Evolutionary conservation across 2,329 filamentous ascomycete genomes (phyloP), one percentile per base, ranked within the genome.

Genomic region (Septoria petroselini): DNA sequence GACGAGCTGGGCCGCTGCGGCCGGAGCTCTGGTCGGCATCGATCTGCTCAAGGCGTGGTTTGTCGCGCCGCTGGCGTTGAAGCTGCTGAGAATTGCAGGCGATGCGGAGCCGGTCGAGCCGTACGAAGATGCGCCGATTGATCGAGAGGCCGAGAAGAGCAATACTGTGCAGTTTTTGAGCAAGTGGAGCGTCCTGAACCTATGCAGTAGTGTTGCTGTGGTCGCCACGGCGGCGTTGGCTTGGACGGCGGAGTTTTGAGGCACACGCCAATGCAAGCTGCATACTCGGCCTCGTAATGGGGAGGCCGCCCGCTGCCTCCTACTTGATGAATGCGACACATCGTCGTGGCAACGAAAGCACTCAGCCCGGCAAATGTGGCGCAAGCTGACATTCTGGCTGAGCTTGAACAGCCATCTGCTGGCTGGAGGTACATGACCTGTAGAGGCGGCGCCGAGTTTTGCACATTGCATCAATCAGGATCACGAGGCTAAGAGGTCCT

Each of bases 41-140:
- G 62, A 64, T 35, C 59, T 62, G 2, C 51, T 62, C 29, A 63
- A 56, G 17, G 53, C 57, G 3, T 48, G 15, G 2, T 33, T 57
- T 27, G 63, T 65, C 60, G 57, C 54, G 19, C 59, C 60, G 25
- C 18, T 63, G 21, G 60, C 58, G 14, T 55, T 58, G 27, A 65
- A 65, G 51, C 27, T 65, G 4, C 51, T 55, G 41, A 27, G 60
- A 19, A 43, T 65, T 11, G 61, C 52, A 5, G 62, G 62, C 3
- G 56, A 59, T 38, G 62, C 62, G 47, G 60, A 59, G 52, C 54
- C 55, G 38, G 45, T 64, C 18, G 62, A 65, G 58, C 59, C 60
- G 4, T 65, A 61, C 53, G 62, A 65, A 37, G 62, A 65, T 59
- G 58, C 59, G 35, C 60, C 59, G 21, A 50, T 53, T 39, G 62